Evolutionary conservation across 441 rosid genomes (phyloP), one percentile per base, ranked within the genome.

Genomic region (Pelargonium australe): DNA sequence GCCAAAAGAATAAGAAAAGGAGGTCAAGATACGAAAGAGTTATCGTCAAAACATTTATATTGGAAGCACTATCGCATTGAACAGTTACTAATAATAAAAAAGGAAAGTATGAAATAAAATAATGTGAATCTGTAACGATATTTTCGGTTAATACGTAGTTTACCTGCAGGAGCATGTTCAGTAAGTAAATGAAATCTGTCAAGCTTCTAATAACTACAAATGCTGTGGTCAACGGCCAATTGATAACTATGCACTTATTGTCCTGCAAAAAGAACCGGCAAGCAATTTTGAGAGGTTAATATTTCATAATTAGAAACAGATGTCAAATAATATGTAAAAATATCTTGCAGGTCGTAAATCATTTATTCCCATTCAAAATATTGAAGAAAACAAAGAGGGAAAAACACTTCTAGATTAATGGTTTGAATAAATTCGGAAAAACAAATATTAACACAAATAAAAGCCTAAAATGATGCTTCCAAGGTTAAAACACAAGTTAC

Each of bases 161-260:
- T 76, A 93, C 98, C 98, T 91, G 95, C 82, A 93, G 93, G 72
- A 91, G 80, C 47, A 93, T 89, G 86, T 91, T 82, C 41, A 89
- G 64, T 7, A 83, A 66, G 85, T 83, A 89, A 17, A 91, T 65
- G 75, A 86, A 63, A 82, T 93, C 98, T 0, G 86, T 88, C 61
- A 86, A 0, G 78, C 81, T 86, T 77, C 96, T 83, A 1, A 85
- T 68, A 67, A 65, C 71, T 65, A 87, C 87, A 53, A 93, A 63
- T 17, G 81, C 16, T 47, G 49, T 81, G n/a, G 96, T 74, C 85
- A 79, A 45, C 4, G 84, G 61, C 86, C 77, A 73, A 63, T 85
- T 73, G 41, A 89, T 78, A 49, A 79, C 79, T 69, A 87, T 80
- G 80, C 97, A 89, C 71, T 78, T 82, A 9, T 84, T 2, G 7